A percentile compares a stretch with the other conserved stretches of the same genome.
These are phyloP conservation scores for Podaxis sp. DNA, from an alignment of 768 basidiomycete species.

Conservation along the genomic window DNA sequence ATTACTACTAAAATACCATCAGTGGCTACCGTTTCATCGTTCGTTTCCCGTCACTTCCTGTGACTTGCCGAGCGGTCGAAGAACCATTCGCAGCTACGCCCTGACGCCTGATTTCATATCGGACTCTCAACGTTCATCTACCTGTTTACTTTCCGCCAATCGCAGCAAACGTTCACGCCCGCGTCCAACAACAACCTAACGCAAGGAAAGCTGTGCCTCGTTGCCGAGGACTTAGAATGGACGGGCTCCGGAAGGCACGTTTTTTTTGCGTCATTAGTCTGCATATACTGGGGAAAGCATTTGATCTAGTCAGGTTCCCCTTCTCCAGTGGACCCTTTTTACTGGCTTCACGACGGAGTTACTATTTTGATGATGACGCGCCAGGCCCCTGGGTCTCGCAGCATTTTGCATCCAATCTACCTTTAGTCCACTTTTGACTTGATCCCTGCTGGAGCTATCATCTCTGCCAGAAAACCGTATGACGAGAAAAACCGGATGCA, in stretches of 20 bases:
- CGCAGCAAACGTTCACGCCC: neutral
- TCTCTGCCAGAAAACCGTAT: neutral
- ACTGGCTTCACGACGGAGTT: constrained; percentile 9
- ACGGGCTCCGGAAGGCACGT: neutral
- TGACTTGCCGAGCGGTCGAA: constrained; percentile 6
- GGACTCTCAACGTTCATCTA: constrained; percentile 10
- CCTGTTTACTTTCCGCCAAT: constrained; percentile 1
- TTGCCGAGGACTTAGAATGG: neutral
- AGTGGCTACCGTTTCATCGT: neutral
- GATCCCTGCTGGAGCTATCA: neutral
- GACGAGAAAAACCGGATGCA: neutral
- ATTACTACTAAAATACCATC: neutral
- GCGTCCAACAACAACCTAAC: neutral
- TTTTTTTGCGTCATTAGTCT: neutral
- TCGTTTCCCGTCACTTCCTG: neutral
- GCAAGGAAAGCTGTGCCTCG: neutral
- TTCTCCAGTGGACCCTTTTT: neutral
- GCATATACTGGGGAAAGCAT: neutral
- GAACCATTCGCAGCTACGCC: constrained; percentile 4
- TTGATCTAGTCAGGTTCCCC: neutral
- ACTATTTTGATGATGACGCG: neutral
- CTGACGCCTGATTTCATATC: constrained; percentile 12
- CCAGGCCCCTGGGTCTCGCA: constrained; percentile 1
- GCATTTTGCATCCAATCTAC: neutral
- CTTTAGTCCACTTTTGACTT: neutral